These are phyloP conservation scores for Hirschfeldia incana DNA, from an alignment of 345 rosid genomes.

Conservation along the genomic window DNA sequence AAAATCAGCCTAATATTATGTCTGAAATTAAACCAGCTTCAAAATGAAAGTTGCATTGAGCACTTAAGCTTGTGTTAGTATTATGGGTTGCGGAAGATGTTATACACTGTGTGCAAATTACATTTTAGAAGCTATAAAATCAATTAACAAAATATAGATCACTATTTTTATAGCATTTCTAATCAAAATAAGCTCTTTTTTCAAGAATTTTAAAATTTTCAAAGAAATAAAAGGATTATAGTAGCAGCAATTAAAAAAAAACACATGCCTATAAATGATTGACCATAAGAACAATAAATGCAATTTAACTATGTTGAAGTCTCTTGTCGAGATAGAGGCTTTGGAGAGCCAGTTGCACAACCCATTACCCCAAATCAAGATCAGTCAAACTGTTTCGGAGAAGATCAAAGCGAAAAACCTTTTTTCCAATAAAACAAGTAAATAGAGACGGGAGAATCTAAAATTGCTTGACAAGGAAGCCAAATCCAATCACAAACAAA, in stretches of 20 bases:
- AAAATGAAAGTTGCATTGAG: neutral
- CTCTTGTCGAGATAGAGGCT: slow-evolving; percentile 6
- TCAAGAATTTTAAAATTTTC: no score
- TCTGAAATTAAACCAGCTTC: neutral
- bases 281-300: neutral
- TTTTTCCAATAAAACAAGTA: neutral
- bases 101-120: neutral
- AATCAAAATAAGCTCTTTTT: no score
- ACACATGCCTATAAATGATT: neutral
- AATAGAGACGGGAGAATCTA: neutral
- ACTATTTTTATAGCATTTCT: no score
- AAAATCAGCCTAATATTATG: neutral
- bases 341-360: slow-evolving; percentile 1
- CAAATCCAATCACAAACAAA: neutral
- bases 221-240: no score
- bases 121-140: neutral
- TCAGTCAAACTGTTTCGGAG: neutral
- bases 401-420: slow-evolving; percentile 16
- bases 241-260: no score
- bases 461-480: neutral
- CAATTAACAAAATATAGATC: no score
- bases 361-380: neutral
- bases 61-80: neutral
- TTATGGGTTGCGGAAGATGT: neutral
- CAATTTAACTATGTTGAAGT: neutral